Percentiles rank a stretch among this genome's conserved stretches.
These are phyloP conservation scores for Chaetomium tenue DNA, from an alignment of 495 filamentous ascomycete species.

Conservation along the genomic window DNA sequence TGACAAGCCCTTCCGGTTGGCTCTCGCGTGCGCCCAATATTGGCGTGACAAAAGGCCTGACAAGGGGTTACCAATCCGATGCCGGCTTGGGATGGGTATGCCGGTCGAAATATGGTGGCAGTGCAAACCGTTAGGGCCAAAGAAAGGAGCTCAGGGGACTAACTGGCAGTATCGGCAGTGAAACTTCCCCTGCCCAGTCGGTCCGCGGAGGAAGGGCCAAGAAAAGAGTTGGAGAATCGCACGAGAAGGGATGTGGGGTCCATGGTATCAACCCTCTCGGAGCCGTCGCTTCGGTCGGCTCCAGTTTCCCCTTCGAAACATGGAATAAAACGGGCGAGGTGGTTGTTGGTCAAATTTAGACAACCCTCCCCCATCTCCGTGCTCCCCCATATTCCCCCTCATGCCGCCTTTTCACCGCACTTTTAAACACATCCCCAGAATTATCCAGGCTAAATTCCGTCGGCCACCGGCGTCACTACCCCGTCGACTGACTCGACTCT, in stretches of 20 bases:
- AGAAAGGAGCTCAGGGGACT: neutral
- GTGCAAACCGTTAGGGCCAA: neutral
- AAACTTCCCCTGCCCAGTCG: neutral
- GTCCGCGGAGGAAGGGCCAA: neutral
- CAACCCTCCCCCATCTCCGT: neutral
- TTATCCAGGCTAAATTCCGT: neutral
- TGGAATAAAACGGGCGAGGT: neutral
- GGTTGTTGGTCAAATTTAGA: neutral
- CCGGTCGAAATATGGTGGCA: neutral
- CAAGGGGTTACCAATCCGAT: neutral
- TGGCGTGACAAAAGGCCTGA: neutral
- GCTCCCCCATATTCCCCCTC: neutral
- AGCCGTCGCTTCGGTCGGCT: slow-evolving; percentile 7
- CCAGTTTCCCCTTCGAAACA: neutral
- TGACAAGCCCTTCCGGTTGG: slow-evolving; percentile 5
- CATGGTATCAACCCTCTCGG: neutral
- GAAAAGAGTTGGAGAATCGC: no score
- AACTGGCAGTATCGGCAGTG: no score
- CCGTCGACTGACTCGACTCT: no score
- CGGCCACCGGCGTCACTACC: neutral
- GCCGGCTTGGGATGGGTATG: neutral
- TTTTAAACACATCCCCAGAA: neutral
- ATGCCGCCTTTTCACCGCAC: neutral
- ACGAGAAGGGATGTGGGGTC: slow-evolving; percentile 3
- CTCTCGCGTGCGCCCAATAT: neutral